These are phyloP conservation scores for Hamigera avellanea DNA, from an alignment of 495 filamentous ascomycete genomes.

Conservation along the genomic window DNA sequence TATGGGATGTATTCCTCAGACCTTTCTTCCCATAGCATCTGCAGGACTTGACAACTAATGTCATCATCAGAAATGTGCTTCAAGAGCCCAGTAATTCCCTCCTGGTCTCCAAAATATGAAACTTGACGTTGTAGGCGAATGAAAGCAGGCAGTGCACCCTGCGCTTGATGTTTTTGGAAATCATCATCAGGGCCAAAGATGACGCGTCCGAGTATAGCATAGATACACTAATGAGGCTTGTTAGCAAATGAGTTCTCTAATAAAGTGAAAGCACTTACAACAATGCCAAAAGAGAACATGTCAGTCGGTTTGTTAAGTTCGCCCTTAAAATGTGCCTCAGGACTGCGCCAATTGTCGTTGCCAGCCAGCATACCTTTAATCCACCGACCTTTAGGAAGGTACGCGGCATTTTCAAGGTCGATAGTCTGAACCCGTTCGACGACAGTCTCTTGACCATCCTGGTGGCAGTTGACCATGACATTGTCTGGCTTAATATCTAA, in stretches of 20 bases:
- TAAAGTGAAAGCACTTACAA: slow-evolving; percentile 17
- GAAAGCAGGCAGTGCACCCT: slow-evolving; percentile 9
- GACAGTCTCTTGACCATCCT: slow-evolving; percentile 11
- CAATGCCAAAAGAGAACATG: slow-evolving; percentile 23
- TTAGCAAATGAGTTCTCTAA: slow-evolving; percentile 7
- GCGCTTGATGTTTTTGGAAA: slow-evolving; percentile 7
- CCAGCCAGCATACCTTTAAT: slow-evolving; percentile 22
- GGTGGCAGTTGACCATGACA: slow-evolving; percentile 13
- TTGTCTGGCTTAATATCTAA: slow-evolving; percentile 21
- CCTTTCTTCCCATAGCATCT: slow-evolving; percentile 8
- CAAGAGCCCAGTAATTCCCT: slow-evolving; percentile 19
- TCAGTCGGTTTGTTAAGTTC: slow-evolving; percentile 22
- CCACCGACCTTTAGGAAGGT: slow-evolving; percentile 17
- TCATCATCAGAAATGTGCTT: slow-evolving; percentile 10
- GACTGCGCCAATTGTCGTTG: slow-evolving; percentile 26
- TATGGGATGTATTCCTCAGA: slow-evolving; percentile 16
- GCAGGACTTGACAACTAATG: slow-evolving; percentile 3
- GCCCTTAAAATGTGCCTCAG: slow-evolving; percentile 21
- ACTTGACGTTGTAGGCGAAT: slow-evolving; percentile 25
- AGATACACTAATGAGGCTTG: slow-evolving; percentile 29
- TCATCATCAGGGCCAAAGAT: slow-evolving; percentile 13
- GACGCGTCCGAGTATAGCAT: slow-evolving; percentile 12
- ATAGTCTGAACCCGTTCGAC: slow-evolving; percentile 25
- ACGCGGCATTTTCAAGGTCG: slow-evolving; percentile 34
- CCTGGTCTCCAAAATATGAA: slow-evolving; percentile 30